Evolutionary conservation across 768 basidiomycete genomes (phyloP).

Genomic region (Leucocoprinus birnbaumii): DNA sequence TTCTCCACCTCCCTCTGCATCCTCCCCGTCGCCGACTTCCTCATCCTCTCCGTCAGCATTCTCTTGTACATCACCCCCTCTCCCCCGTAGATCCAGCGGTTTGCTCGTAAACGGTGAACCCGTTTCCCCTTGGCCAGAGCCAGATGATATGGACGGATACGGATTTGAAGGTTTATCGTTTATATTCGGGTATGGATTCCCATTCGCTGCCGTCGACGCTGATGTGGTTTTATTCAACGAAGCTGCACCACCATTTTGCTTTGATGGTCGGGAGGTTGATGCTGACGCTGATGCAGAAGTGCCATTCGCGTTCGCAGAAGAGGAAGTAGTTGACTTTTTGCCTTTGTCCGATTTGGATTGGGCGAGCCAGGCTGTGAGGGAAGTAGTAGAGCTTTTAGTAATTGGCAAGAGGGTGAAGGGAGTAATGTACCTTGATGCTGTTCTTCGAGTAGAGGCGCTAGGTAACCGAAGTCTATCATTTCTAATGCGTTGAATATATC

Average conservation of each 20-base stretch:
- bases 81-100: background rate
- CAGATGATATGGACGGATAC: background rate
- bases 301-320: constrained; percentile 19
- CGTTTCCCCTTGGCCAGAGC: background rate
- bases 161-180: constrained; percentile 5
- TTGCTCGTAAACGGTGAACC: constrained; percentile 4
- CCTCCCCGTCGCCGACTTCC: background rate
- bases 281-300: constrained; percentile 5
- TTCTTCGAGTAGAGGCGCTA: constrained; percentile 56
- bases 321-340: constrained; percentile 27
- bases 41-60: constrained; percentile 15
- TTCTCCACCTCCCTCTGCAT: background rate
- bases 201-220: too few species aligned
- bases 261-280: too few species aligned
- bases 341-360: constrained; percentile 59
- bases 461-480: constrained; percentile 70
- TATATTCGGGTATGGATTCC: constrained; percentile 2
- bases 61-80: constrained; percentile 4
- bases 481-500: constrained; percentile 90
- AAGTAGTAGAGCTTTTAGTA: background rate
- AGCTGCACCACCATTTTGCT: too few species aligned
- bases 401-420: background rate
- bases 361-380: constrained; percentile 67
- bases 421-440: constrained; percentile 58
- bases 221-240: too few species aligned